A percentile compares a stretch with the other conserved stretches of the same genome.
Conservation (phyloP, 805 yeast genomes). For the Candida rishiriensis region DNA sequence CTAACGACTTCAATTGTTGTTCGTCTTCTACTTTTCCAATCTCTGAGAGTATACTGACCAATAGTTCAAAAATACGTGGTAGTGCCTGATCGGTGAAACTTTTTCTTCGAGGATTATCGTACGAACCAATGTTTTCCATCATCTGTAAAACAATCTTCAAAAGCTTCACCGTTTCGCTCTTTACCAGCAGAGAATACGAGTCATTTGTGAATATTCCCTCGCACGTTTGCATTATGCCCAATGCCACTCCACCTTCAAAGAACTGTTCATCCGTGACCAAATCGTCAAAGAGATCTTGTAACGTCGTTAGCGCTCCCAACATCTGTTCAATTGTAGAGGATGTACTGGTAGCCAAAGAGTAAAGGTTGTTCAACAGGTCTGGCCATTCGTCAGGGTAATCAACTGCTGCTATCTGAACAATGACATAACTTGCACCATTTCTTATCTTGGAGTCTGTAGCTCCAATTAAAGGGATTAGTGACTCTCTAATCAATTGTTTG, state of each 20-base stretch:
- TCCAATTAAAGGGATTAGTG: slow-evolving; percentile 45
- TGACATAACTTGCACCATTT: slow-evolving; percentile 63
- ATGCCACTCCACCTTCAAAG: slow-evolving; percentile 69
- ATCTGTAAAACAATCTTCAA: slow-evolving; percentile 51
- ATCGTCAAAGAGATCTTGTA: slow-evolving; percentile 81
- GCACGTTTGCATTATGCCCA: slow-evolving; percentile 47
- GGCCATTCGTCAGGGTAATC: slow-evolving; percentile 99
- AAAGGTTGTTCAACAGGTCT: slow-evolving; percentile 46
- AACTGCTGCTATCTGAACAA: slow-evolving; percentile 79
- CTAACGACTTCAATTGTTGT: slow-evolving; percentile 6
- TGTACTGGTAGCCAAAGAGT: slow-evolving; percentile 28
- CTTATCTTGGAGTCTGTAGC: slow-evolving; percentile 55
- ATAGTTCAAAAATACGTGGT: slow-evolving; percentile 24
- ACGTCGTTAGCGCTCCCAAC: slow-evolving; percentile 53
- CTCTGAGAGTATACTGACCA: slow-evolving; percentile 7
- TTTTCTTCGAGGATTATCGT: slow-evolving; percentile 34
- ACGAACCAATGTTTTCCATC: slow-evolving; percentile 47
- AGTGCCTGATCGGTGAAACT: slow-evolving; percentile 29
- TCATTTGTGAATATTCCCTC: slow-evolving; percentile 33
- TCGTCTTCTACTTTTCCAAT: not conserved
- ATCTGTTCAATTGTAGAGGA: slow-evolving; percentile 32
- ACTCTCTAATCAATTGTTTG: slow-evolving; percentile 47
- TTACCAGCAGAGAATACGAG: slow-evolving; percentile 30
- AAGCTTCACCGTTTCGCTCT: slow-evolving; percentile 45
- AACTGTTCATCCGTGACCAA: slow-evolving; percentile 82